phyloP scores from a whole-genome alignment of 257 asterid genomes.

The Gynochthodes officinalis region DNA sequence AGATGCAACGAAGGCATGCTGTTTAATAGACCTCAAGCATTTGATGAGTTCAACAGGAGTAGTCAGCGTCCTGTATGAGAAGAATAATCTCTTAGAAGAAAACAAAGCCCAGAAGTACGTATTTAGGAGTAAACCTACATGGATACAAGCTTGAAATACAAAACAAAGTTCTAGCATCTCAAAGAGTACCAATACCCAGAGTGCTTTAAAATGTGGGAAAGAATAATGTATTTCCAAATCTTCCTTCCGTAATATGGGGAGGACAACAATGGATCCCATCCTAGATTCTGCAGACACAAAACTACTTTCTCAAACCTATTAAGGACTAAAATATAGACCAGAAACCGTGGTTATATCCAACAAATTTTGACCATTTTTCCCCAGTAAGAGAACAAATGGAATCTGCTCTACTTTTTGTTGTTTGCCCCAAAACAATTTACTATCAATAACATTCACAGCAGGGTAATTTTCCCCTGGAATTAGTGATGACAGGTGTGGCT shows the following conservation, averaged over 20 bases:
- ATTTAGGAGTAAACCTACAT: background rate
- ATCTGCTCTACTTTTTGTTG: background rate
- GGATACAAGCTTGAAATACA: background rate
- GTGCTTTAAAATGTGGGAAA: background rate
- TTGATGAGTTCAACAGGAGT: slow-evolving; percentile 65
- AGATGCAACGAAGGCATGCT: slow-evolving; percentile 61
- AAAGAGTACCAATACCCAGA: background rate
- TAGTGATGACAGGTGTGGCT: background rate
- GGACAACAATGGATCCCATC: background rate
- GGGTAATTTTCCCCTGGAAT: background rate
- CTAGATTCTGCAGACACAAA: background rate
- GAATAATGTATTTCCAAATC: background rate
- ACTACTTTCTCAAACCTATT: background rate
- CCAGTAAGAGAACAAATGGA: background rate
- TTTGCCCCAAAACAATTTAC: background rate
- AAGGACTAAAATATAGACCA: background rate
- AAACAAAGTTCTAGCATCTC: background rate
- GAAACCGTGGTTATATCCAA: background rate
- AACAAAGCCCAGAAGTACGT: background rate
- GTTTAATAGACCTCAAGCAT: slow-evolving; percentile 75
- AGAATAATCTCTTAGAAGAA: slow-evolving; percentile 7
- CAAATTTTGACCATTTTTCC: background rate
- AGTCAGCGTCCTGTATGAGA: slow-evolving; percentile 58
- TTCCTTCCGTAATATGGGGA: background rate
- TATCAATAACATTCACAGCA: background rate